Conservation (phyloP, 2,329 filamentous ascomycete genomes). For the Sphaerulina vaccinii region DNA sequence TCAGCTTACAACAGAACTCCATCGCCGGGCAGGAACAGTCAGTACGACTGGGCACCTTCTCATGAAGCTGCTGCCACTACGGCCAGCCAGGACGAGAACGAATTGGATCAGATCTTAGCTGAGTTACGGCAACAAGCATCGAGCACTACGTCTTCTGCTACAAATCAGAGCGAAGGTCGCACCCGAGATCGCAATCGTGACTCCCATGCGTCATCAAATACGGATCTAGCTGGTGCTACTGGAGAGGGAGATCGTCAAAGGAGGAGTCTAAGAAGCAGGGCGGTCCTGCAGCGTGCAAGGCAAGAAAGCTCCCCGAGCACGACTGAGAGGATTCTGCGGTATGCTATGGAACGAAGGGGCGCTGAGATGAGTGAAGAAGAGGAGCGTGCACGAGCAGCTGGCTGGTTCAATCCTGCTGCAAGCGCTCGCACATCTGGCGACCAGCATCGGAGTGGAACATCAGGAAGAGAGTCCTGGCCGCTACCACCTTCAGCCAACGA, state of each 20-base stretch:
- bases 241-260: slow-evolving; percentile 33
- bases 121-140: slow-evolving; percentile 42
- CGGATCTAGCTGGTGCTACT: slow-evolving; percentile 27
- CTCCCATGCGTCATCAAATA: slow-evolving; percentile 27
- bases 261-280: slow-evolving; percentile 34
- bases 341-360: slow-evolving; percentile 42
- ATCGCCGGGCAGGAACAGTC: slow-evolving; percentile 50
- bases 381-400: slow-evolving; percentile 36
- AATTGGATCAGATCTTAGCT: slow-evolving; percentile 43
- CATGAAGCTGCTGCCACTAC: slow-evolving; percentile 38
- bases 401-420: slow-evolving; percentile 30
- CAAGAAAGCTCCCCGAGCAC: slow-evolving; percentile 34
- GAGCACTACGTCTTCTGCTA: neutral
- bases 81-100: slow-evolving; percentile 37
- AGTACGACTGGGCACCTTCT: slow-evolving; percentile 61
- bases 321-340: slow-evolving; percentile 42
- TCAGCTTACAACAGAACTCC: slow-evolving; percentile 56
- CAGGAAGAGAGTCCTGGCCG: slow-evolving; percentile 27
- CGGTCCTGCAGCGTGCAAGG: slow-evolving; percentile 36
- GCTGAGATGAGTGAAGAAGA: slow-evolving; percentile 37
- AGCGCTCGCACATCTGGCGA: slow-evolving; percentile 17
- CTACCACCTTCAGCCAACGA: slow-evolving; percentile 28
- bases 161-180: slow-evolving; percentile 37
- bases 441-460: slow-evolving; percentile 19
- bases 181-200: slow-evolving; percentile 33